A percentile compares a stretch with the other conserved stretches of the same genome.
These are phyloP conservation scores for Gossypium gossypioides DNA, from an alignment of 441 rosid species.

Conservation along the genomic window DNA sequence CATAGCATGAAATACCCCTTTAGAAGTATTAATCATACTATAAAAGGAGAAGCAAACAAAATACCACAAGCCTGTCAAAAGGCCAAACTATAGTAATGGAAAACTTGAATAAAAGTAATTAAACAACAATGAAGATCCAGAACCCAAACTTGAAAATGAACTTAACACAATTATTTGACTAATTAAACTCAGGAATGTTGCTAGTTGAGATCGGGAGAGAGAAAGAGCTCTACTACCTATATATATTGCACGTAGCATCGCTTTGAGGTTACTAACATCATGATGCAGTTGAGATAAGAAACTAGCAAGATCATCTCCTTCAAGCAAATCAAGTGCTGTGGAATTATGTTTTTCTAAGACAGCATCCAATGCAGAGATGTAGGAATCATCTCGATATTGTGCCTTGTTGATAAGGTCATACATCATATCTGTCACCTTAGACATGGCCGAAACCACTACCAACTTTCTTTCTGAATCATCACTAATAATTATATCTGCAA, in stretches of 20 bases:
- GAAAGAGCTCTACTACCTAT: slow-evolving; percentile 43
- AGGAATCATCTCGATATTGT: slow-evolving; percentile 72
- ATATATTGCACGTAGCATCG: slow-evolving; percentile 94
- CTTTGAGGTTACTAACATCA: slow-evolving; percentile 78
- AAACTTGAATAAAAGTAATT: neutral
- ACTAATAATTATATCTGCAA: slow-evolving; percentile 52
- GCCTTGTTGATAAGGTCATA: slow-evolving; percentile 74
- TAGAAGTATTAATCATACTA: neutral
- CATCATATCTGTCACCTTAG: slow-evolving; percentile 95
- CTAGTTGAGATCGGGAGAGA: neutral
- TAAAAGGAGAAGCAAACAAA: neutral
- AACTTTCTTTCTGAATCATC: slow-evolving; percentile 70
- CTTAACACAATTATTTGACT: neutral
- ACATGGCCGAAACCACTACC: slow-evolving; percentile 92
- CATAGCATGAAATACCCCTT: neutral
- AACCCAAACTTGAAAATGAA: slow-evolving; percentile 3
- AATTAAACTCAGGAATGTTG: neutral
- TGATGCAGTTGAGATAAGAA: slow-evolving; percentile 59
- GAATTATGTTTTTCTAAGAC: slow-evolving; percentile 70
- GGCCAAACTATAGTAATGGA: neutral
- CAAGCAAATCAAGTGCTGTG: slow-evolving; percentile 69
- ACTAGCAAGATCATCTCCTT: slow-evolving; percentile 57
- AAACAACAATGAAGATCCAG: neutral
- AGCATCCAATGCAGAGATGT: slow-evolving; percentile 55
- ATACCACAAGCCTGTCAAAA: neutral